Base-by-base conservation (phyloP, 805 yeast species). In the Yamadazyma endophytica region DNA sequence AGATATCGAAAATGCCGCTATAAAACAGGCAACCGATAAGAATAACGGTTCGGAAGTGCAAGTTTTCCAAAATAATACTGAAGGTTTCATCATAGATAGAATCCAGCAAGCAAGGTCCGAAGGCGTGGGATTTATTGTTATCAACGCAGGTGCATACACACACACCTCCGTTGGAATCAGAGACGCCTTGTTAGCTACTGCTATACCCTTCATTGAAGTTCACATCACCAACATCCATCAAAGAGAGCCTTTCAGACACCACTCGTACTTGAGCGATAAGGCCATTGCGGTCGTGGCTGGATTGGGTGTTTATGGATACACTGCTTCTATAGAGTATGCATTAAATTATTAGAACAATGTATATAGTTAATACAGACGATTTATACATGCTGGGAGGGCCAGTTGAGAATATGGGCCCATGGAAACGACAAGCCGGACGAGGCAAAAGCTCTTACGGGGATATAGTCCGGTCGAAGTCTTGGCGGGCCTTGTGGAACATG, bases 141-240 rank as follows among this genome's bases (percentile, higher is more conserved):
- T 70, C 29, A 70, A 70, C 40, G 75, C 75, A 9, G 75, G 75
- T 28, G 76, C 76, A 7, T 70, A 66, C 43, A 70, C 75, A 2
- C 76, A 70, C 39, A 70, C 75, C 1, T 67, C 74, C 1, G 65
- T 70, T 14, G 76, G 70, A 1, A 56, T 70, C 9, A 60, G 76
- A 35, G 76, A 70, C 44, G 76, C 76, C 4, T 50, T 70, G 22
- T 43, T 68, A 22, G 70, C 68, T 24, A 70, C 70, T 4, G 65
- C 63, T 15, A 69, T 70, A 31, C 75, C 76, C 15, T 70, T 63
- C 40, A 55, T 70, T 17, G 76, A 70, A 43, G 58, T 70, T 5
- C 76, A 70, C 45, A 66, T 70, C 43, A 69, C 75, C 23, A 70
- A 70, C 43, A 70, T 70, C 21, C 76, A 70, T 37, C 69, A 68